Percentiles rank a stretch among this genome's conserved stretches.
These are phyloP conservation scores for Rhizopus microsporus DNA, from an alignment of 371 early-diverging fungal species.

Conservation along the genomic window DNA sequence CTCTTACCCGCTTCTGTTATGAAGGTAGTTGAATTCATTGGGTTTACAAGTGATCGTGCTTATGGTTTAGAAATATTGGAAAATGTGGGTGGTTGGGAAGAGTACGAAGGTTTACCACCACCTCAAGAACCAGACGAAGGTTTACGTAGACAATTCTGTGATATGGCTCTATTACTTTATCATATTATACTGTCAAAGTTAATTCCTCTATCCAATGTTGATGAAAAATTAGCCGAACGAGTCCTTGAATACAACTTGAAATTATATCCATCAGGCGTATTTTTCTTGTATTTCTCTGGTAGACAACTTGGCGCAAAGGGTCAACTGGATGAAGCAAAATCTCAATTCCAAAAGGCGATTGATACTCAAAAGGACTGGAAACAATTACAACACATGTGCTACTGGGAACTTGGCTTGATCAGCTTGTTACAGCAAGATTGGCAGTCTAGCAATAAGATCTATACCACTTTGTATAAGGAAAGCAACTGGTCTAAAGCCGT, in stretches of 20 bases:
- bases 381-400: slow-evolving; percentile 75
- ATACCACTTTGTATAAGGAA: slow-evolving; percentile 58
- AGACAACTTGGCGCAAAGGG: slow-evolving; percentile 53
- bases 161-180: slow-evolving; percentile 64
- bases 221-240: slow-evolving; percentile 46
- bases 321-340: slow-evolving; percentile 52
- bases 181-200: slow-evolving; percentile 67
- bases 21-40: slow-evolving; percentile 67
- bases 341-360: slow-evolving; percentile 50
- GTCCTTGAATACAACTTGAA: slow-evolving; percentile 48
- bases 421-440: slow-evolving; percentile 54
- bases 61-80: slow-evolving; percentile 69
- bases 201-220: slow-evolving; percentile 57
- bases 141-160: slow-evolving; percentile 58
- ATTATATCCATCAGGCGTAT: slow-evolving; percentile 62
- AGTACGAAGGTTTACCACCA: slow-evolving; percentile 17
- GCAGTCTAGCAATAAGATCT: slow-evolving; percentile 52
- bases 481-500: slow-evolving; percentile 81
- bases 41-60: slow-evolving; percentile 68
- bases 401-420: slow-evolving; percentile 72
- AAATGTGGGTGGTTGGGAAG: slow-evolving; percentile 55
- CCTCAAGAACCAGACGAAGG: slow-evolving; percentile 38
- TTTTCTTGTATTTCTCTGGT: slow-evolving; percentile 69
- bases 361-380: slow-evolving; percentile 67
- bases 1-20: slow-evolving; percentile 50